These are phyloP conservation scores for Trametes sp. DNA, from an alignment of 1,284 basidiomycete genomes.

Conservation along the genomic window DNA sequence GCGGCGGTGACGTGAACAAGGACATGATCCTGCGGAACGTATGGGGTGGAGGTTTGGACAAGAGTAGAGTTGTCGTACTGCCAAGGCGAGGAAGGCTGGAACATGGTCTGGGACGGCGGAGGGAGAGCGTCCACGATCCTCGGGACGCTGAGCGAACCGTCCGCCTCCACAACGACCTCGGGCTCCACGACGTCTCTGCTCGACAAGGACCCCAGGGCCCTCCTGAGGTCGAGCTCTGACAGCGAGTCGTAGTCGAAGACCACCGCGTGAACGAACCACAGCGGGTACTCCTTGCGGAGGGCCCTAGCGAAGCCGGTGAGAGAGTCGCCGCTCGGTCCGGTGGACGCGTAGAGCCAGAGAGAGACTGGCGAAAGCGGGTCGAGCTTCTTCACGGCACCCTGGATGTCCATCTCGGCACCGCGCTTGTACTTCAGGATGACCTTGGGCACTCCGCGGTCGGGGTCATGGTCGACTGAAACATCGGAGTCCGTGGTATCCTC, in stretches of 20 bases:
- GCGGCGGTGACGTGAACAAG: conserved; percentile 21
- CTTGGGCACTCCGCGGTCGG: no score
- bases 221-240: not conserved
- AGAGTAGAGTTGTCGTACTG: conserved; percentile 7
- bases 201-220: not conserved
- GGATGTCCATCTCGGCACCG: conserved; percentile 28
- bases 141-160: conserved; percentile 19
- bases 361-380: conserved; percentile 18
- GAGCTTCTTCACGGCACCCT: conserved; percentile 16
- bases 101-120: not conserved
- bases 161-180: conserved; percentile 19
- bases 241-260: conserved; percentile 24
- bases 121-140: conserved; percentile 16
- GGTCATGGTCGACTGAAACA: no score
- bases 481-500: not conserved
- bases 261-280: conserved; percentile 29
- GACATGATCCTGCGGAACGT: conserved; percentile 14
- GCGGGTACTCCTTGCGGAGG: conserved; percentile 28
- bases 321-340: conserved; percentile 28
- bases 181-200: conserved; percentile 6
- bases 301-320: conserved; percentile 29
- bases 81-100: not conserved
- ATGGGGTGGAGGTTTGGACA: conserved; percentile 5
- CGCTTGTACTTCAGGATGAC: conserved; percentile 25
- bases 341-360: conserved; percentile 27